Base-by-base conservation (phyloP, 2,329 filamentous ascomycete genomes). In the Fusarium acutatum region DNA sequence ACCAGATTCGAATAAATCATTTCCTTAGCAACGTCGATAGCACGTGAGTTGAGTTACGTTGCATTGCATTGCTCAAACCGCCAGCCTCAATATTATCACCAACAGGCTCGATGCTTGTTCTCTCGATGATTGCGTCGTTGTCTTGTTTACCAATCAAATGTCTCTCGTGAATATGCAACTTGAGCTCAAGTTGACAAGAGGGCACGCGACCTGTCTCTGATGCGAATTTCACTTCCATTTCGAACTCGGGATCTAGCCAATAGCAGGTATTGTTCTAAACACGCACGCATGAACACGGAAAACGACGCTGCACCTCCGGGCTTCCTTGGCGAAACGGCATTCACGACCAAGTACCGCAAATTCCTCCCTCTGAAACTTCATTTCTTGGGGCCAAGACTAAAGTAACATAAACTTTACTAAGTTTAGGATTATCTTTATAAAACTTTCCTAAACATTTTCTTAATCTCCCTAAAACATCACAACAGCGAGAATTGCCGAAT, bases 121-220 rank as follows among this genome's bases (percentile, higher is more conserved):
- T 41, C 20, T 46, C 32, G 14, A 24, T 61, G 40, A 17, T 13
- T 46, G 34, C 52, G 58, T 52, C 43, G 15, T 50, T 63, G n/a
- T 24, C 46, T 54, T 58, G 24, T 40, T 30, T 38, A 14, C 17
- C 24, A 56, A 44, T 44, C 6, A 32, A 35, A 24, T 32, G 34
- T 38, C 30, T 52, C 20, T 53, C 17, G 11, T 38, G 30, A 53
- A 32, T 47, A 40, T 47, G 41, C 32, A 34, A 34, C 7, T 49
- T 37, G 22, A 46, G 14, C 61, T 24, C 30, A 38, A 63, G 26
- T 17, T 43, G 47, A 44, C 57, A 60, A 69, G 47, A 57, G 47
- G 14, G 43, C 69, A 72, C 70, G 54, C 69, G 69, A 65, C 64
- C 59, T 61, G 50, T 65, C 56, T 65, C 47, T 37, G 26, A n/a